These are phyloP conservation scores for Podospora didyma DNA, from an alignment of 495 filamentous ascomycete genomes.

Conservation along the genomic window DNA sequence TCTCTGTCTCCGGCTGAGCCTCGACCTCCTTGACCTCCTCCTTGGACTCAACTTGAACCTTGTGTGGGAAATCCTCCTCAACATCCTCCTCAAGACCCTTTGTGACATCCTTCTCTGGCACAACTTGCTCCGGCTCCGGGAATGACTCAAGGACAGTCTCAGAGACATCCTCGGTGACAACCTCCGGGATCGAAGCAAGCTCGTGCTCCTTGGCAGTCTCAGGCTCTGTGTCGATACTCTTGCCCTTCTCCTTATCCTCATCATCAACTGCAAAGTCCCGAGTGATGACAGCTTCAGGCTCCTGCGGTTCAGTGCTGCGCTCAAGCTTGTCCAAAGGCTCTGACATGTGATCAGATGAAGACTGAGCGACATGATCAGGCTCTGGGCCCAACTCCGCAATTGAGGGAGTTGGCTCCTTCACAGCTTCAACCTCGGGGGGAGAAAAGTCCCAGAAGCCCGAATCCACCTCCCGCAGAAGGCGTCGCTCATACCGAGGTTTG, in stretches of 20 bases:
- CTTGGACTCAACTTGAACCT: not conserved
- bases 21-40: constrained; percentile 6
- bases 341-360: not conserved
- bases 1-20: constrained; percentile 20
- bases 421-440: constrained; percentile 13
- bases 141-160: constrained; percentile 6
- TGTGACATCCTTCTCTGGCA: not conserved
- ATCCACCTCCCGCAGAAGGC: constrained; percentile 22
- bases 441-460: constrained; percentile 30
- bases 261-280: not conserved
- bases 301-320: constrained; percentile 7
- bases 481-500: constrained; percentile 4
- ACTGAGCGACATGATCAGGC: not conserved
- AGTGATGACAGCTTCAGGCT: not conserved
- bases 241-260: not conserved
- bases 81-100: not conserved
- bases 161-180: constrained; percentile 3
- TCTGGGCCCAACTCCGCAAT: constrained; percentile 18
- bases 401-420: constrained; percentile 15
- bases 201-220: constrained; percentile 8
- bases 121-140: not conserved
- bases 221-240: not conserved
- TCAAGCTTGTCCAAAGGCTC: constrained; percentile 1
- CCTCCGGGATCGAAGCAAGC: constrained; percentile 3
- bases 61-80: no score